Conservation (phyloP, 495 filamentous ascomycete species). For the Venustampulla echinocandica region DNA sequence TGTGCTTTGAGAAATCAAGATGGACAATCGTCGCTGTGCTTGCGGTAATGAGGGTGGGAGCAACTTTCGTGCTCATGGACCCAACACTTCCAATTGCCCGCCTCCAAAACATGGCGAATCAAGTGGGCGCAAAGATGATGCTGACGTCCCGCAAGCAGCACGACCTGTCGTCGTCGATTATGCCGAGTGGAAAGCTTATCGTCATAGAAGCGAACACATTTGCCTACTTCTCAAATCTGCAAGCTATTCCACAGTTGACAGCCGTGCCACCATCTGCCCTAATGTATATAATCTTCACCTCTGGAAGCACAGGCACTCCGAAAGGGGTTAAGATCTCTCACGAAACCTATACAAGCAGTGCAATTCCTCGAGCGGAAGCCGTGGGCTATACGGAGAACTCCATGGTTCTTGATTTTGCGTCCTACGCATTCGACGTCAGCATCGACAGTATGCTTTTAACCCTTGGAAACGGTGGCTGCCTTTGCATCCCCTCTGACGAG, state of each 20-base stretch:
- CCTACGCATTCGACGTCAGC: conserved; percentile 62
- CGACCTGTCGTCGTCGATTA: neutral
- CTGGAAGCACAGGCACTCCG: conserved; percentile 39
- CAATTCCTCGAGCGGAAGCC: neutral
- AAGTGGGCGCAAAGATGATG: conserved; percentile 6
- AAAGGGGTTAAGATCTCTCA: conserved; percentile 26
- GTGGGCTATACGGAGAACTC: neutral
- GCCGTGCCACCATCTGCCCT: neutral
- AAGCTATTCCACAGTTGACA: neutral
- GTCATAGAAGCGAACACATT: neutral
- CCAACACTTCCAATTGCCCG: conserved; percentile 27
- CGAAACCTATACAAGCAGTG: neutral
- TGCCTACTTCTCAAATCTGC: neutral
- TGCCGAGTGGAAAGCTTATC: neutral
- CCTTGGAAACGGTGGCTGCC: conserved; percentile 49
- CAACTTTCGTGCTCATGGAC: conserved; percentile 40
- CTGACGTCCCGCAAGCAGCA: neutral
- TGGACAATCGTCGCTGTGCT: conserved; percentile 34
- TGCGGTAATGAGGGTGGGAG: conserved; percentile 36
- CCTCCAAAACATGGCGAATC: neutral
- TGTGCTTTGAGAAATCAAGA: conserved; percentile 36
- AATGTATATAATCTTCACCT: conserved; percentile 43
- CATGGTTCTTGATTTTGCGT: neutral
- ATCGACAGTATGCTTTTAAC: conserved; percentile 80
- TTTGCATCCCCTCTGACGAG: conserved; percentile 38